phyloP scores from a whole-genome alignment of 1,284 basidiomycete species.

The Austroboletus novae-zelandiae region DNA sequence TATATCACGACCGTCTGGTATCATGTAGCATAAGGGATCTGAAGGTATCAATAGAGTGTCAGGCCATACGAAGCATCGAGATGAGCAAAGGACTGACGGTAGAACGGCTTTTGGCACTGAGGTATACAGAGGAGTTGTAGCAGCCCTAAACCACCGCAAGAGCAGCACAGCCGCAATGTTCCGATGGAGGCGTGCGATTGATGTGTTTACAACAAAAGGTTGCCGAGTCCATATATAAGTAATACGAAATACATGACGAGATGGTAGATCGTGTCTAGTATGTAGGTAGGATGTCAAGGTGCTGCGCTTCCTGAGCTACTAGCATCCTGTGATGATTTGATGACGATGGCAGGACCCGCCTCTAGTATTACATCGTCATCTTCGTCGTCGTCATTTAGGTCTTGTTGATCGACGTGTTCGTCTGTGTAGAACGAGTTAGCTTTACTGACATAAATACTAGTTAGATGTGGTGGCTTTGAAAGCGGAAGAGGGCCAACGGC shows the following conservation, averaged over 20 bases:
- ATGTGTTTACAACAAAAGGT: neutral
- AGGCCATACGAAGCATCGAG: neutral
- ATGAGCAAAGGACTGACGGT: slow-evolving; percentile 6
- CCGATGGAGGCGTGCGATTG: too few relatives aligned
- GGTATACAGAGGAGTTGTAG: neutral
- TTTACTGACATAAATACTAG: slow-evolving; percentile 37
- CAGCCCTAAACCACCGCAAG: neutral
- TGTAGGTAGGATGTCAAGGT: slow-evolving; percentile 17
- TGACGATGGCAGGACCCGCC: slow-evolving; percentile 55
- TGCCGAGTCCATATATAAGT: neutral
- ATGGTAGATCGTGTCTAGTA: slow-evolving; percentile 12
- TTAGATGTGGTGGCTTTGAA: slow-evolving; percentile 35
- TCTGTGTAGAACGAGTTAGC: slow-evolving; percentile 37
- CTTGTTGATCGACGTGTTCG: slow-evolving; percentile 37
- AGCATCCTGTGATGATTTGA: slow-evolving; percentile 36
- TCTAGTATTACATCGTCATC: slow-evolving; percentile 57
- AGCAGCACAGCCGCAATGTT: slow-evolving; percentile 7
- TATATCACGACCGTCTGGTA: slow-evolving; percentile 20
- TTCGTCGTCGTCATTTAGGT: slow-evolving; percentile 36
- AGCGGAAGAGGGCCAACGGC: slow-evolving; percentile 46
- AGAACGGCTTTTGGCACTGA: neutral
- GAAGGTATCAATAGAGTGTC: neutral
- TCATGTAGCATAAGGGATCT: slow-evolving; percentile 32
- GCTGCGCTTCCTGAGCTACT: slow-evolving; percentile 27
- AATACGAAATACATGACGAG: slow-evolving; percentile 17